Evolutionary conservation across 2,329 filamentous ascomycete species (phyloP), one percentile per base, ranked within the genome.

Genomic region (Rhinocladiella similis): DNA sequence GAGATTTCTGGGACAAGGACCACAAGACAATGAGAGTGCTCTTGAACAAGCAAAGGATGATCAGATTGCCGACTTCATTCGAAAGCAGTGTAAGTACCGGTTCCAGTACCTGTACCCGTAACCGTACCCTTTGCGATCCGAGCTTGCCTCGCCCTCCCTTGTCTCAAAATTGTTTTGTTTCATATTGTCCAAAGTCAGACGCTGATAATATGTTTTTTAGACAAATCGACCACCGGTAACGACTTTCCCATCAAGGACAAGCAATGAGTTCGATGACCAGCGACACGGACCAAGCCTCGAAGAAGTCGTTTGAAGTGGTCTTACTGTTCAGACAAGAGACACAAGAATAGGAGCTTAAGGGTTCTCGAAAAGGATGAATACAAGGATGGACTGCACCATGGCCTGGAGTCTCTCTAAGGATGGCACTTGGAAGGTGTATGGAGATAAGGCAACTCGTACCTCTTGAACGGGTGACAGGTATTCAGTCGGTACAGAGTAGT

Each of bases 31-130:
- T 69, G 88, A 88, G 72, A 79, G 73, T 49, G 90, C 90, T 4
- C 69, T 85, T 18, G 90, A 95, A 75, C 90, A 95, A 75, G 88
- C 87, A 65, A 92, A 93, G 77, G 90, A 94, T 70, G 87, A 90
- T 72, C 78, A 88, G 70, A 89, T 92, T 65, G 85, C 83, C 25
- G 87, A 91, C 70, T 86, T 82, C 70, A 84, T 93, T 65, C 83
- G 89, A 36, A 73, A 72, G 41, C 77, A 88, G 55, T 63, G 58
- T 61, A 6, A 50, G 54, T 45, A 19, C 14, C 5, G 14, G 10
- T 33, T 33, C 14, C 18, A 12, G n/a, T n/a, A n/a, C n/a, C n/a
- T n/a, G n/a, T n/a, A n/a, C n/a, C n/a, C n/a, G n/a, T n/a, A n/a
- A n/a, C n/a, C n/a, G n/a, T n/a, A n/a, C n/a, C n/a, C n/a, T n/a